These are phyloP conservation scores for Hortiboletus campestris DNA, from an alignment of 768 basidiomycete species.

Conservation along the genomic window DNA sequence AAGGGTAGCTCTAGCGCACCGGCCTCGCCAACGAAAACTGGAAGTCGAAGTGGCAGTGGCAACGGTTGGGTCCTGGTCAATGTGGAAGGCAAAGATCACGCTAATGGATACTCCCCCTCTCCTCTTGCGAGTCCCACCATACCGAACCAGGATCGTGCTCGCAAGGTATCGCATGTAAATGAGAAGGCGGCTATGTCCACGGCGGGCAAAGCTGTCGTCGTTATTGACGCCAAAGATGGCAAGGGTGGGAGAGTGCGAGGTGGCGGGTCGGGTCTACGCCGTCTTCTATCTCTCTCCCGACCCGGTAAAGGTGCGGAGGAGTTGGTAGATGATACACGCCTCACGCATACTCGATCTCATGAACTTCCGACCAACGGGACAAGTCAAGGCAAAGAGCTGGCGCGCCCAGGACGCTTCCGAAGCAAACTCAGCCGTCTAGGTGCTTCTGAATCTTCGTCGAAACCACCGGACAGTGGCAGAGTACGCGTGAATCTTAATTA, in stretches of 20 bases:
- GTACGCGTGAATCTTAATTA: constrained; percentile 37
- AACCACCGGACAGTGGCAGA: constrained; percentile 34
- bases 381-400: constrained; percentile 20
- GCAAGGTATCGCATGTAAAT: constrained; percentile 25
- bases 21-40: constrained; percentile 35
- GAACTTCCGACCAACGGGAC: constrained; percentile 21
- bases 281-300: constrained; percentile 33
- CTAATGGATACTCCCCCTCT: constrained; percentile 21
- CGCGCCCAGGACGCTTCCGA: constrained; percentile 29
- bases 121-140: constrained; percentile 28
- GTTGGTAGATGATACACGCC: constrained; percentile 20
- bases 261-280: constrained; percentile 31
- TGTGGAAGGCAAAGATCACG: constrained; percentile 46
- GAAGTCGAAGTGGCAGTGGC: constrained; percentile 37
- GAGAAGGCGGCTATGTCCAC: constrained; percentile 39
- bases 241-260: constrained; percentile 26
- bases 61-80: constrained; percentile 69
- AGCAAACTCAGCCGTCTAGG: constrained; percentile 29
- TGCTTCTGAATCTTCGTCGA: constrained; percentile 26
- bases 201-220: constrained; percentile 61
- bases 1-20: constrained; percentile 25
- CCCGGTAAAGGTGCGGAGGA: constrained; percentile 33
- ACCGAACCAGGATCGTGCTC: constrained; percentile 29
- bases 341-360: constrained; percentile 27
- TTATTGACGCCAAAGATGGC: constrained; percentile 56